Evolutionary conservation across 83 land plant genomes (phyloP), one percentile per base, ranked within the genome.

Genomic region (Picea abies): DNA sequence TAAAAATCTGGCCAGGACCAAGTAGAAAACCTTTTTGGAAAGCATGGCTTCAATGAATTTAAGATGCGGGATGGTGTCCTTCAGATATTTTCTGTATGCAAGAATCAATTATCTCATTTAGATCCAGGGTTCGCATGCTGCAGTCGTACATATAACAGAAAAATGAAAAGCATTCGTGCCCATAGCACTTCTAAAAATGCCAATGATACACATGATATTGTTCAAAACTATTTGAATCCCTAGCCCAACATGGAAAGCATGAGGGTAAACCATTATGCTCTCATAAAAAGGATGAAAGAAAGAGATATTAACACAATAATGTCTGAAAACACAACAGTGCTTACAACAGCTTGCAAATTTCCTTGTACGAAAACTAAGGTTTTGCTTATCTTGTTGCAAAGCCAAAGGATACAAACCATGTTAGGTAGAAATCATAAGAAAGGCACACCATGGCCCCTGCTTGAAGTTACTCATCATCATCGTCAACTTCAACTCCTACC

Each of bases 401-500:
- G 26, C 56, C 5, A 22, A 44, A 6, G 76, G 22, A 0, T 71
- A 17, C 37, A 37, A 37, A 39, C 47, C n/a, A 37, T 39, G 49
- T 39, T 39, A 71, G 76, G 12, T 44, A 75, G 41, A 16, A 9
- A 19, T n/a, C n/a, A 72, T 19, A 72, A 72, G 52, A 23, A 22
- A 47, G 23, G 58, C 16, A 75, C 22, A 22, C 11, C 15, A 23
- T 20, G 22, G 49, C 78, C 58, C 78, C 78, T 20, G 41, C 16
- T 47, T 22, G 60, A 47, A 75, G 6, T 75, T 75, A 75, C 29
- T 86, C 88, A 20, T 92, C 93, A 20, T 90, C 93, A 23, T 91
- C 93, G 39, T 37, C 60, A 23, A 92, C 96, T 16, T 89, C 91
- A 25, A 94, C 85, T 65, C 96, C 96, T 64, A 92, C 88, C 96